Conservation (phyloP, 176 grass and related monocot genomes). For the Avena insularis region DNA sequence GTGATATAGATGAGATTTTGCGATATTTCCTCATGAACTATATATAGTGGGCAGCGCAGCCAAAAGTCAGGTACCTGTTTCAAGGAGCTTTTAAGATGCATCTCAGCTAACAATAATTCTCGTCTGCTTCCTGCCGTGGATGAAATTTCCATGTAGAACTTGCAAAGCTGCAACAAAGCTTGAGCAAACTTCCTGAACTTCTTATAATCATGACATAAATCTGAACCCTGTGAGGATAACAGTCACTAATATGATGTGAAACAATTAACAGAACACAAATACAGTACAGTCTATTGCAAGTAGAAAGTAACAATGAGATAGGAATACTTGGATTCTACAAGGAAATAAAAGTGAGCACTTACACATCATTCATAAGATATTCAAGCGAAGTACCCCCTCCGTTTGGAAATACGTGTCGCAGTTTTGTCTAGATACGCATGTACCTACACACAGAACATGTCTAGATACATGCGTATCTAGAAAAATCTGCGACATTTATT, state of each 20-base stretch:
- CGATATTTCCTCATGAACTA: conserved; percentile 5
- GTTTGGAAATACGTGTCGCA: too few relatives aligned
- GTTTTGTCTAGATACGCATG: too few relatives aligned
- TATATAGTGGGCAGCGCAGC: conserved; percentile 2
- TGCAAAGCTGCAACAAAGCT: conserved; percentile 76
- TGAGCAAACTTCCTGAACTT: conserved; percentile 85
- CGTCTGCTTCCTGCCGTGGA: conserved; percentile 56
- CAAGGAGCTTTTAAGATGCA: conserved; percentile 86
- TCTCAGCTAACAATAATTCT: conserved; percentile 78
- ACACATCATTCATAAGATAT: not conserved
- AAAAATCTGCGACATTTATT: too few relatives aligned
- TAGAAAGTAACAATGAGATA: not conserved
- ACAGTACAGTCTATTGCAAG: not conserved
- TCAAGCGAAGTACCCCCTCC: too few relatives aligned
- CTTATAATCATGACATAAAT: conserved; percentile 63
- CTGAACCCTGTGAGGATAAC: conserved; percentile 68
- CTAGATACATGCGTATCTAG: too few relatives aligned
- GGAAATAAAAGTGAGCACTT: not conserved
- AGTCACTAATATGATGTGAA: not conserved
- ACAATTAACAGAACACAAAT: not conserved
- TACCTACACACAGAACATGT: too few relatives aligned
- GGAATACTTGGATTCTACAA: not conserved
- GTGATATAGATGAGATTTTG: conserved; percentile 2
- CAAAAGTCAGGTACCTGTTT: conserved; percentile 64
- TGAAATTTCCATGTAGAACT: conserved; percentile 77